These are phyloP conservation scores for Colletotrichum musicola DNA, from an alignment of 2,329 filamentous ascomycete genomes.

Conservation along the genomic window DNA sequence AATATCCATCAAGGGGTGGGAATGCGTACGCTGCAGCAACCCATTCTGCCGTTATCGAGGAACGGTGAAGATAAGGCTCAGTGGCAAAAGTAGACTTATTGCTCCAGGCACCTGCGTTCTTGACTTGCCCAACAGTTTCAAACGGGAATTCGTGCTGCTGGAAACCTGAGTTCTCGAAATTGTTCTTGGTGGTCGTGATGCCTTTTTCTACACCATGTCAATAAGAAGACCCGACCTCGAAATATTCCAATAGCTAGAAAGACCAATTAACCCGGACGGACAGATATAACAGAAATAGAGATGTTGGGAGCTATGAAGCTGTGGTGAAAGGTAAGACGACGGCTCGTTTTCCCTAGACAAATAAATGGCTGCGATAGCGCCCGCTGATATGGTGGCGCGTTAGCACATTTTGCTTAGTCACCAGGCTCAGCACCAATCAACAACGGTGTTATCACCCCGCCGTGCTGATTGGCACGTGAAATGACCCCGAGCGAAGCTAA, in stretches of 20 bases:
- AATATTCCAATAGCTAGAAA: too few species aligned
- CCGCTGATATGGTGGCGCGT: background rate
- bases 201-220: too few species aligned
- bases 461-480: conserved; percentile 38
- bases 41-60: background rate
- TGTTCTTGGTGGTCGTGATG: too few species aligned
- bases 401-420: conserved; percentile 28
- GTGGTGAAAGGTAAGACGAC: background rate
- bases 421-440: background rate
- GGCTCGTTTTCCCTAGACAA: background rate
- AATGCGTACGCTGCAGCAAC: conserved; percentile 16
- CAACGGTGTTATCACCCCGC: conserved; percentile 14
- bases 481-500: conserved; percentile 38
- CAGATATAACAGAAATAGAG: too few species aligned
- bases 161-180: background rate
- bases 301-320: background rate
- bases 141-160: background rate
- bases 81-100: conserved; percentile 2
- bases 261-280: too few species aligned
- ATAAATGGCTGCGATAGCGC: background rate
- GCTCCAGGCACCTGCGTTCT: conserved; percentile 25
- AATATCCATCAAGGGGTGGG: background rate
- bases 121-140: conserved; percentile 30
- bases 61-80: background rate
- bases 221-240: too few species aligned